Evolutionary conservation across 2,329 filamentous ascomycete species (phyloP), one percentile per base, ranked within the genome.

Genomic region (Didymella arachidicola): DNA sequence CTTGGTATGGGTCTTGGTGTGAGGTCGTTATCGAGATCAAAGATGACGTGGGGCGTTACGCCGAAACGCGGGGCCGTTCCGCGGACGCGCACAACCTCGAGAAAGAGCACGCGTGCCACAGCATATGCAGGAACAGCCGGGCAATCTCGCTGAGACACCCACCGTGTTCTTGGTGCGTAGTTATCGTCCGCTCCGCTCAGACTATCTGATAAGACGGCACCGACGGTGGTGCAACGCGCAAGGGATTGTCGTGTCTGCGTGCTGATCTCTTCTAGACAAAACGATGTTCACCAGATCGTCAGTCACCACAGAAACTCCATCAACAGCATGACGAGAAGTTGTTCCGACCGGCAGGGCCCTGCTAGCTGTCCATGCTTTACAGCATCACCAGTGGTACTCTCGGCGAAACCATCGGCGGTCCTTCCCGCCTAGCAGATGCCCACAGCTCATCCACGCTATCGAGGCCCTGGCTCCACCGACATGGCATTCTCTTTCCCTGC

Each of bases 201-300:
- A 18, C 16, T n/a, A 6, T 39, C 36, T 19, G 18, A 39, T 39
- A 39, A 39, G 36, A 19, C 32, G 32, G 32, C 32, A 36, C 32
- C n/a, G 4, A 34, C 10, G 26, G 44, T 36, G 45, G 26, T 42
- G 41, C 26, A 46, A 12, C 54, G 32, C 36, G 27, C 48, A 46
- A 6, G 25, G 12, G 57, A 49, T 53, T 44, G 53, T 54, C 52
- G 39, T 47, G 44, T 44, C 38, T 25, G 49, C 39, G 57, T 53
- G 63, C 63, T 58, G 63, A 64, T 67, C 58, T 30, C 53, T 34
- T 65, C 61, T 59, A 60, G 58, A 60, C 58, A 57, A 46, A 42
- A 49, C 19, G 41, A 60, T 51, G 43, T 34, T 47, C 43, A 36
- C 29, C 12, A 39, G 30, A 49, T 52, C 41, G 32, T 47, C 57